Percentiles rank a stretch among this genome's conserved stretches.
Conservation (phyloP, 345 rosid species). For the Acer negundo region DNA sequence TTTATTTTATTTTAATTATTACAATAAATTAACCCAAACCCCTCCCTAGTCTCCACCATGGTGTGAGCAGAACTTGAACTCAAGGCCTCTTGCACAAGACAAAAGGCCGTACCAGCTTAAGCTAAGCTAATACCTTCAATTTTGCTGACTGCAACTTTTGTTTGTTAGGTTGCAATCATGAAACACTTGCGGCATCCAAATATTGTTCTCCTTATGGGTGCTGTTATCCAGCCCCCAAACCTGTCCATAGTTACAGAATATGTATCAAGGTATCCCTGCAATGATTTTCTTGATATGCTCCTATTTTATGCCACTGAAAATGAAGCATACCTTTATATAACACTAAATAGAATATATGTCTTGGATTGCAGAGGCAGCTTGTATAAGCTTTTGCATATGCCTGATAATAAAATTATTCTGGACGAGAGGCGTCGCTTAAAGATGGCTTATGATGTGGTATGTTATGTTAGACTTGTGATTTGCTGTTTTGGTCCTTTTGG, state of each 20-base stretch:
- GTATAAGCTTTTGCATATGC: constrained; percentile 44
- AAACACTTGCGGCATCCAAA: constrained; percentile 55
- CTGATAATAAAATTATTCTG: constrained; percentile 34
- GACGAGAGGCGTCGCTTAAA: constrained; percentile 43
- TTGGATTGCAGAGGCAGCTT: constrained; percentile 51
- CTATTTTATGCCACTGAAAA: not conserved
- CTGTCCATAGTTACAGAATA: constrained; percentile 61
- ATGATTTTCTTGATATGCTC: constrained; percentile 4
- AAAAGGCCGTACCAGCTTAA: not conserved
- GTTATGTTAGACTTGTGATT: not conserved
- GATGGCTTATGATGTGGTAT: constrained; percentile 68
- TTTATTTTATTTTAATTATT: too few species aligned
- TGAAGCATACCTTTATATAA: not conserved
- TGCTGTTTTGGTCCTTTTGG: not conserved
- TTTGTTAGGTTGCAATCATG: constrained; percentile 52
- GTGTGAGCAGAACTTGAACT: not conserved
- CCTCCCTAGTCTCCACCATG: not conserved
- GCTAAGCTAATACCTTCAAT: not conserved
- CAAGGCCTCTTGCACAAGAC: not conserved
- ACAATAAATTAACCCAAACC: not conserved
- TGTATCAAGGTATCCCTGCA: constrained; percentile 43
- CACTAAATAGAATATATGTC: constrained; percentile 11
- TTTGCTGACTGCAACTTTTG: not conserved
- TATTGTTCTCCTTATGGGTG: constrained; percentile 59
- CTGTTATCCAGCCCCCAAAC: constrained; percentile 54